phyloP scores from a whole-genome alignment of 371 early-diverging fungal species.

The Conidiobolus incongruus region DNA sequence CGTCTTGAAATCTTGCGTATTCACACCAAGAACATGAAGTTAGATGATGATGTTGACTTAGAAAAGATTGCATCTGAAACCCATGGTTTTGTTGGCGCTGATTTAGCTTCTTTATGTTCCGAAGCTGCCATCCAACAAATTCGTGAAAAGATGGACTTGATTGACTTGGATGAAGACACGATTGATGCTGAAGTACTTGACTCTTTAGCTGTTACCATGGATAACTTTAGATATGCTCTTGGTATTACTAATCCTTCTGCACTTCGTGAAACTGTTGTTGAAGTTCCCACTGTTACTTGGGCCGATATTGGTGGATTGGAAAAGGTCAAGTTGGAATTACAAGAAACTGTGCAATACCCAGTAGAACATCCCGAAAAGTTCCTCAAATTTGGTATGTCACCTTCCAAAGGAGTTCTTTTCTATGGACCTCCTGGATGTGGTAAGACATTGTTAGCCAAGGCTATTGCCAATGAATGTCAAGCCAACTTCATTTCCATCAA shows the following conservation, averaged over 20 bases:
- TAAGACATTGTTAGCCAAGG: conserved; percentile 99
- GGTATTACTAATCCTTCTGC: conserved; percentile 97
- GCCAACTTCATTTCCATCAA: conserved; percentile 99
- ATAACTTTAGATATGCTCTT: conserved; percentile 96
- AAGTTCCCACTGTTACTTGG: conserved; percentile 98
- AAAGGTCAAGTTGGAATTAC: conserved; percentile 96
- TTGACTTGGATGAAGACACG: conserved; percentile 97
- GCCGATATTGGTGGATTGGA: conserved; percentile 98
- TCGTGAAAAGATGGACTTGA: conserved; percentile 96
- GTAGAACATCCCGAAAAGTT: conserved; percentile 99
- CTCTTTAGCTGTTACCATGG: conserved; percentile 96
- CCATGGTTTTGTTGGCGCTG: conserved; percentile 98
- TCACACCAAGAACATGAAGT: conserved; percentile 99
- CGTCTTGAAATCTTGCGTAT: conserved; percentile 97
- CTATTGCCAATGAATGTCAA: conserved; percentile 99
- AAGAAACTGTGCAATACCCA: conserved; percentile 99
- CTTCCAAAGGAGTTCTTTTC: conserved; percentile 98
- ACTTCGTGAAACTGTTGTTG: conserved; percentile 98
- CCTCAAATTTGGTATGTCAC: conserved; percentile 99
- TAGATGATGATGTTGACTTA: conserved; percentile 94
- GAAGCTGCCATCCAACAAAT: conserved; percentile 99
- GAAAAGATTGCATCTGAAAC: conserved; percentile 96
- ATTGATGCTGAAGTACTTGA: conserved; percentile 96
- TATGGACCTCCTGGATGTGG: conserved; percentile 99
- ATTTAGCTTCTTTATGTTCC: conserved; percentile 97